These are phyloP conservation scores for Raphanus hybrid DNA, from an alignment of 441 rosid genomes.

Conservation along the genomic window DNA sequence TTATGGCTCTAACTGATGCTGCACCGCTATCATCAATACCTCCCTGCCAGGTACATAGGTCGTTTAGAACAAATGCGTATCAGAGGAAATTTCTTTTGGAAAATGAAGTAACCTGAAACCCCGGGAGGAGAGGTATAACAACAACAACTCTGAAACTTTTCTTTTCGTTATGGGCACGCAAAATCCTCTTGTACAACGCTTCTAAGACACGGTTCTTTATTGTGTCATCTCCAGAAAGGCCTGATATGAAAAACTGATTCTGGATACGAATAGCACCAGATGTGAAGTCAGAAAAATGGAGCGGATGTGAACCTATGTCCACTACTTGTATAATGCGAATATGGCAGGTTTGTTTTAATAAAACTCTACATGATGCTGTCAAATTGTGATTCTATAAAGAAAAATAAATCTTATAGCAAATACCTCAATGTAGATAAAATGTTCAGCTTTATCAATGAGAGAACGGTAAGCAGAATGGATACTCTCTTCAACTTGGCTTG, in stretches of 20 bases:
- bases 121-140: slow-evolving; percentile 97
- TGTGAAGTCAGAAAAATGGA: slow-evolving; percentile 53
- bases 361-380: slow-evolving; percentile 18
- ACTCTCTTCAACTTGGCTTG: slow-evolving; percentile 96
- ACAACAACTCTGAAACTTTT: slow-evolving; percentile 88
- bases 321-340: slow-evolving; percentile 9
- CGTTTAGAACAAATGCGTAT: slow-evolving; percentile 12
- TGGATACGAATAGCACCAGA: slow-evolving; percentile 60
- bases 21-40: slow-evolving; percentile 98
- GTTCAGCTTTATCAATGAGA: slow-evolving; percentile 93
- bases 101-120: slow-evolving; percentile 78
- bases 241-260: slow-evolving; percentile 99
- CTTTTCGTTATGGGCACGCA: slow-evolving; percentile 85
- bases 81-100: background rate
- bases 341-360: slow-evolving; percentile 2
- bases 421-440: slow-evolving; percentile 97
- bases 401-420: slow-evolving; percentile 10
- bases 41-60: slow-evolving; percentile 62
- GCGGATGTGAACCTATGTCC: slow-evolving; percentile 28
- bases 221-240: slow-evolving; percentile 91
- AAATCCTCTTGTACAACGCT: slow-evolving; percentile 82
- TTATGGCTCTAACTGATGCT: slow-evolving; percentile 98
- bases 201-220: slow-evolving; percentile 88
- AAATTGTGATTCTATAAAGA: background rate
- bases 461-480: slow-evolving; percentile 87